Evolutionary conservation across 345 rosid genomes (phyloP).

Genomic region (Eucalyptus curtisii): DNA sequence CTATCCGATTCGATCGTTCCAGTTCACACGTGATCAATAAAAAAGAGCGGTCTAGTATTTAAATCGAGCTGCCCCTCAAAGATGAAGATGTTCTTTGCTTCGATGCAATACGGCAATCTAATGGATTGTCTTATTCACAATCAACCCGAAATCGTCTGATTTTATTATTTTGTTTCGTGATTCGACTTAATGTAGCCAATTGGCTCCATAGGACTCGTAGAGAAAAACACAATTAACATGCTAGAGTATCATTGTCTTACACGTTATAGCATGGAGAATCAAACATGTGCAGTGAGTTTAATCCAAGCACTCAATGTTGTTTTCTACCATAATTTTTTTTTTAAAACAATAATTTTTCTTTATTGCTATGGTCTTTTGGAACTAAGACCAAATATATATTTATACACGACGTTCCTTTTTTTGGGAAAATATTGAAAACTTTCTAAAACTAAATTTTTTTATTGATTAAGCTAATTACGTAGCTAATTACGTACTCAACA

Average conservation of each 20-base stretch:
- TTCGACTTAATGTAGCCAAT: neutral
- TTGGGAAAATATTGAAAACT: neutral
- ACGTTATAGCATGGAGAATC: neutral
- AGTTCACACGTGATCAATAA: neutral
- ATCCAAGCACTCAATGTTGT: neutral
- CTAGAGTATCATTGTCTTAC: neutral
- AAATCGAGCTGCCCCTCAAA: neutral
- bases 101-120: neutral
- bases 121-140: no score
- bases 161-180: neutral
- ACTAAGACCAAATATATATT: neutral
- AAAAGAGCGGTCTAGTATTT: neutral
- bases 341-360: no score
- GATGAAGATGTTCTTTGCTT: neutral
- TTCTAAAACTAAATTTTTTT: neutral
- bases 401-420: neutral
- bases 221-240: neutral
- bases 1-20: accelerated
- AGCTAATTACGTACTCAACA: neutral
- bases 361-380: neutral
- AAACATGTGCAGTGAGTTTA: neutral
- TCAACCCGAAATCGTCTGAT: neutral
- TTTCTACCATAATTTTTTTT: neutral
- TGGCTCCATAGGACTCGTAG: neutral
- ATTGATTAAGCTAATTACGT: neutral